phyloP scores from a whole-genome alignment of 106 monocot genomes.

The Dactylorhiza incarnata region DNA sequence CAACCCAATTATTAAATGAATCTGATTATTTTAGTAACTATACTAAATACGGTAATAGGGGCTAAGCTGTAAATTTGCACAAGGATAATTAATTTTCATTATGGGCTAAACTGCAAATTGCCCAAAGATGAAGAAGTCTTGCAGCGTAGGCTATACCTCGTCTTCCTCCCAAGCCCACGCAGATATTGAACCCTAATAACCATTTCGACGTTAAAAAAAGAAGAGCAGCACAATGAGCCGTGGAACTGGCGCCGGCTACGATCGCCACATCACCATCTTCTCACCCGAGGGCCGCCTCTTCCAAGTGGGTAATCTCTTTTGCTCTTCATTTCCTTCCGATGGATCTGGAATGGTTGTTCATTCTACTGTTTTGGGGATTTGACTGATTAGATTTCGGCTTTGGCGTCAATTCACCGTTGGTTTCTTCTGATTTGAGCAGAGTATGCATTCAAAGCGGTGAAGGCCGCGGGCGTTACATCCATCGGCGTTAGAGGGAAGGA shows the following conservation, averaged over 20 bases:
- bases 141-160: too few species aligned
- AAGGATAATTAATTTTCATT: too few species aligned
- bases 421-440: conserved; percentile 11
- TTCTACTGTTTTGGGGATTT: neutral
- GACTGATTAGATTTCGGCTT: neutral
- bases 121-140: too few species aligned
- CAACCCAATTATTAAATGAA: too few species aligned
- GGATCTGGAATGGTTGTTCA: neutral
- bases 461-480: conserved; percentile 42
- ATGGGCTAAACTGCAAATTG: too few species aligned
- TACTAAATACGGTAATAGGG: too few species aligned
- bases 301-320: conserved; percentile 73
- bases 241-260: conserved; percentile 90
- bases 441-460: conserved; percentile 29
- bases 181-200: neutral
- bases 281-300: conserved; percentile 97
- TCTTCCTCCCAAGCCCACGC: too few species aligned
- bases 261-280: conserved; percentile 99
- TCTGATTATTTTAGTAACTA: too few species aligned
- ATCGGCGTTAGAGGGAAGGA: conserved; percentile 74
- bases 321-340: neutral
- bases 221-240: conserved; percentile 53
- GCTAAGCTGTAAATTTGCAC: too few species aligned
- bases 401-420: neutral
- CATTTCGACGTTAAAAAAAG: neutral